Conservation (phyloP, 2,329 filamentous ascomycete genomes). For the Hymenoscyphus linearis region DNA sequence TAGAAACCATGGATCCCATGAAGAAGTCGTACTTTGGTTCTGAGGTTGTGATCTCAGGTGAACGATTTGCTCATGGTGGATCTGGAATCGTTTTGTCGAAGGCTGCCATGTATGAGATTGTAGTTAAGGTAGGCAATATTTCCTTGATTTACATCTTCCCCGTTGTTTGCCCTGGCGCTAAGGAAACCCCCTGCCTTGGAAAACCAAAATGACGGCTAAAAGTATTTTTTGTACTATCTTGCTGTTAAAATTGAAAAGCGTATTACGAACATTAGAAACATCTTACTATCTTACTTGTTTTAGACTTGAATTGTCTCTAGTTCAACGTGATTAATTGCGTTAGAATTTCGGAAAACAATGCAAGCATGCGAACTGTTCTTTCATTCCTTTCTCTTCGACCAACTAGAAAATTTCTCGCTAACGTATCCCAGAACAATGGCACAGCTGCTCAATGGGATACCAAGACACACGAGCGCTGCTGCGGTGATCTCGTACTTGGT, state of each 20-base stretch:
- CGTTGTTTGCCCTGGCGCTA: too few species aligned
- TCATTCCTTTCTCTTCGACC: too few species aligned
- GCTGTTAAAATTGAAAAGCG: too few species aligned
- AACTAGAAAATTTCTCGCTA: not conserved
- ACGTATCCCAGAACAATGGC: constrained; percentile 31
- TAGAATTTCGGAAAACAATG: too few species aligned
- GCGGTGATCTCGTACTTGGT: constrained; percentile 47
- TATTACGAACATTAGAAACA: too few species aligned
- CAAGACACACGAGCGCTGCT: constrained; percentile 39
- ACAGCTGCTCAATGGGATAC: constrained; percentile 44
- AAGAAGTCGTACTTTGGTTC: constrained; percentile 49
- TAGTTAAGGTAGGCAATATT: constrained; percentile 20
- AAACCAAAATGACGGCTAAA: too few species aligned
- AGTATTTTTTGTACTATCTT: not conserved
- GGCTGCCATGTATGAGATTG: constrained; percentile 44
- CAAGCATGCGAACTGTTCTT: too few species aligned
- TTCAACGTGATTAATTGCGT: too few species aligned
- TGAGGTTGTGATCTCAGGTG: constrained; percentile 38
- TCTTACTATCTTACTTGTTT: too few species aligned
- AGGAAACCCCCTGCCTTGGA: not conserved
- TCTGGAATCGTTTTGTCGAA: constrained; percentile 49
- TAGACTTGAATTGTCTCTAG: too few species aligned
- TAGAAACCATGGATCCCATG: constrained; percentile 12
- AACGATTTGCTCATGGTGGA: constrained; percentile 50
- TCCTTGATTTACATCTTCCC: not conserved